Evolutionary conservation across 2,329 filamentous ascomycete genomes (phyloP), one percentile per base, ranked within the genome.

Genomic region (Calycina herbarum): DNA sequence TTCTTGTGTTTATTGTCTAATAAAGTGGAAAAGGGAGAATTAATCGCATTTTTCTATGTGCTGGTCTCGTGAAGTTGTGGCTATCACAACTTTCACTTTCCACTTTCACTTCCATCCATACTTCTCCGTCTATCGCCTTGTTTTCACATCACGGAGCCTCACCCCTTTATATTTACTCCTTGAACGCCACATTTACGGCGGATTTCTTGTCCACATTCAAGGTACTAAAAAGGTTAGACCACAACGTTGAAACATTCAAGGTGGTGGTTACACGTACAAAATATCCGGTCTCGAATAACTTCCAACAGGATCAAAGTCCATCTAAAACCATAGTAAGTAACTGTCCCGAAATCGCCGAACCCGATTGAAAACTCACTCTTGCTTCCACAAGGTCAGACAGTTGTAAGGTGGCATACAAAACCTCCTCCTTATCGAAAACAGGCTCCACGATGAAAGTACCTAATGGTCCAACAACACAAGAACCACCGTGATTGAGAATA

Each of bases 301-400:
- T 61, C 78, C 78, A 31, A 80, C 78, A 0, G 77, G 75, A 66
- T 80, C 79, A 64, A 80, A 80, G 66, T 80, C 78, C 68, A 80
- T 76, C 78, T 79, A 68, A 3, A 35, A 59, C 7, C 20, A 57
- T 29, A 27, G 35, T 65, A 10, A 20, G 42, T 8, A 29, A 38
- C 15, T 7, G 31, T 15, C 20, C 20, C 8, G 57, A 45, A 42
- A 24, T 13, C 7, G 24, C 13, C 15, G 11, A 31, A 8, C n/a
- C 17, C 7, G 10, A 1, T 24, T 29, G 2, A 3, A n/a, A 20
- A 63, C 74, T 72, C 67, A 79, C 78, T 66, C 76, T 75, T 4
- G 78, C 76, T 62, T 79, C 78, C 27, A 72, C 74, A n/a, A 79
- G 65, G 58, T 76, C 74, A 3, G 75, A 69, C 68, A 76, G 70